Percentiles rank a stretch among this genome's conserved stretches.
phyloP scores from a whole-genome alignment of 306 rosid genomes.

The Geum urbanum region DNA sequence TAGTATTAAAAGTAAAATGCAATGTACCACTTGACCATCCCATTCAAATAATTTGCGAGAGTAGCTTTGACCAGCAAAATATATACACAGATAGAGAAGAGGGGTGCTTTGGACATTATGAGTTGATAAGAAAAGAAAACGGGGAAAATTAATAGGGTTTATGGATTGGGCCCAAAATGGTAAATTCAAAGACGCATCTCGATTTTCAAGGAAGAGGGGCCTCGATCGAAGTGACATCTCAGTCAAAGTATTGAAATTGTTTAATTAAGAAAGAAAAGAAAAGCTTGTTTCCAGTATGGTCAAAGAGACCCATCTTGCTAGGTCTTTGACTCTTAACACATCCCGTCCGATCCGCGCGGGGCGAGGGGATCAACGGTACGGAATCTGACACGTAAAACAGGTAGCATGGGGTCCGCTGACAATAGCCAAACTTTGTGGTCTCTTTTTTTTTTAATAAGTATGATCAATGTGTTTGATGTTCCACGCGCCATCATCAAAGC shows the following conservation, averaged over 20 bases:
- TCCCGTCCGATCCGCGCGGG: slow-evolving; percentile 28
- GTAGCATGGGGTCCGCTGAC: slow-evolving; percentile 41
- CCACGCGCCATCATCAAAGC: slow-evolving; percentile 29
- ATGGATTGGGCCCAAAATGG: slow-evolving; percentile 22
- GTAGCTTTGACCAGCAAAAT: background rate
- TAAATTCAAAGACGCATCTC: slow-evolving; percentile 16
- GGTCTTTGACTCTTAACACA: slow-evolving; percentile 44
- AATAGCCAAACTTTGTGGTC: slow-evolving; percentile 25
- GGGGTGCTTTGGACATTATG: slow-evolving; percentile 21
- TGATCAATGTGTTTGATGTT: background rate
- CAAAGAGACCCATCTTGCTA: slow-evolving; percentile 51
- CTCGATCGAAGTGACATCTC: slow-evolving; percentile 74
- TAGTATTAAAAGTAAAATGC: background rate
- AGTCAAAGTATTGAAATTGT: slow-evolving; percentile 56
- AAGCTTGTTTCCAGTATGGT: slow-evolving; percentile 40
- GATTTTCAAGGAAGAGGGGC: slow-evolving; percentile 58
- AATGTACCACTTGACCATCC: background rate
- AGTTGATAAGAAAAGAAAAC: background rate
- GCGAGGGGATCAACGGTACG: slow-evolving; percentile 28
- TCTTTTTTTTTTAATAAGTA: background rate
- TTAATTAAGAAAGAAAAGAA: background rate
- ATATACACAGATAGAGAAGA: no score
- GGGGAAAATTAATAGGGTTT: background rate
- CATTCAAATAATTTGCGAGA: background rate
- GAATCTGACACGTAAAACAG: background rate